phyloP scores from a whole-genome alignment of 257 asterid species.

The Solanum sitiens region DNA sequence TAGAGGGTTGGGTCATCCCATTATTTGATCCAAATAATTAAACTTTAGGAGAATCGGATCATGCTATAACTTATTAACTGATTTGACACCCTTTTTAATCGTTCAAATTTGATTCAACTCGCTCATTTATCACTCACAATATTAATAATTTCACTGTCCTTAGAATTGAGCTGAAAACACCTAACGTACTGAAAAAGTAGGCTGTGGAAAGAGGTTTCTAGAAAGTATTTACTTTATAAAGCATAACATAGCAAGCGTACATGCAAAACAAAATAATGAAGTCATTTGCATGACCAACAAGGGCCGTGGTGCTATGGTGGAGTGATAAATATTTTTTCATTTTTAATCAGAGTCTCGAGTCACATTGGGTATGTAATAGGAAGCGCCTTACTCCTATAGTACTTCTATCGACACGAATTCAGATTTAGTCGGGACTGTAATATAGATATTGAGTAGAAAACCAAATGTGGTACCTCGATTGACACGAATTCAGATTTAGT shows the following conservation, averaged over 20 bases:
- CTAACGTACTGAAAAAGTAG: background rate
- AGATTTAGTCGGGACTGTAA: too few species aligned
- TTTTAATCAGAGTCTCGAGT: too few species aligned
- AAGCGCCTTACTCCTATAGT: accelerated
- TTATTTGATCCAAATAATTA: too few species aligned
- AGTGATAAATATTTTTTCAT: too few species aligned
- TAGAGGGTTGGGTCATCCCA: background rate
- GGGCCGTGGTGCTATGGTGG: background rate
- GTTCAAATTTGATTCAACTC: background rate
- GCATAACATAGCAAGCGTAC: background rate
- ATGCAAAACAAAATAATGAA: background rate
- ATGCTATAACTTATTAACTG: background rate
- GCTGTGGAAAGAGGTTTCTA: background rate
- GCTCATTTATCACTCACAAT: background rate
- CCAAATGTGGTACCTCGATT: too few species aligned
- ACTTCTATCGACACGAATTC: too few species aligned
- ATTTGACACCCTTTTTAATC: background rate
- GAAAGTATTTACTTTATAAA: background rate
- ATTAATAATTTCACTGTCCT: background rate
- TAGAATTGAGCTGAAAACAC: background rate
- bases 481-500: background rate
- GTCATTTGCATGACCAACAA: background rate
- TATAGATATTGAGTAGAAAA: accelerated
- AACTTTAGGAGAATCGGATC: too few species aligned
- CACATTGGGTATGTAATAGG: too few species aligned